Percentiles rank a stretch among this genome's conserved stretches.
Evolutionary conservation across 1,139 yeast species (phyloP).

Genomic region (Zygoascus meyerae): DNA sequence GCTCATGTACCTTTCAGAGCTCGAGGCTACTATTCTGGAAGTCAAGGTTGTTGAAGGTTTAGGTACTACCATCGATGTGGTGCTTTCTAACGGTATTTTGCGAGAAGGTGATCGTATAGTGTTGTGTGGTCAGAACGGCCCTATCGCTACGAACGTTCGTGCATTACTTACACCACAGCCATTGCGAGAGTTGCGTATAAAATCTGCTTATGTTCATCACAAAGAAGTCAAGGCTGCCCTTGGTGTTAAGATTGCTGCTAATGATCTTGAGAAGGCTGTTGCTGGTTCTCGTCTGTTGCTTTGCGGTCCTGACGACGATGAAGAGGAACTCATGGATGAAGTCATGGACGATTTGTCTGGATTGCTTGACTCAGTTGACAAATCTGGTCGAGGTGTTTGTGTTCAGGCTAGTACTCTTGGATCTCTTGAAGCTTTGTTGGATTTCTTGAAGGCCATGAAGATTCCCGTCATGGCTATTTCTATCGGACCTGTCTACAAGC

Average conservation of each 20-base stretch:
- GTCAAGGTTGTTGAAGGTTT: slow-evolving; percentile 98
- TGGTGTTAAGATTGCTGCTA: slow-evolving; percentile 98
- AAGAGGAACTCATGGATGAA: slow-evolving; percentile 95
- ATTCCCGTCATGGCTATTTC: slow-evolving; percentile 99
- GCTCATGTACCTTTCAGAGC: slow-evolving; percentile 88
- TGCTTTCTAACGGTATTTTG: slow-evolving; percentile 88
- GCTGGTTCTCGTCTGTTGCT: slow-evolving; percentile 96
- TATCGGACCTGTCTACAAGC: slow-evolving; percentile 93
- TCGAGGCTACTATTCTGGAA: slow-evolving; percentile 95
- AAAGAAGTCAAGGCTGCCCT: slow-evolving; percentile 98
- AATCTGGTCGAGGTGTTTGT: slow-evolving; percentile 91
- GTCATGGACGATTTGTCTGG: slow-evolving; percentile 99
- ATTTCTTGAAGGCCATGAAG: slow-evolving; percentile 96
- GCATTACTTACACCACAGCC: slow-evolving; percentile 98
- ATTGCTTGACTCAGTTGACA: slow-evolving; percentile 87
- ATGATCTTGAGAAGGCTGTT: slow-evolving; percentile 95
- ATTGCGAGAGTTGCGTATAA: slow-evolving; percentile 88
- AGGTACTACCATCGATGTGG: slow-evolving; percentile 97
- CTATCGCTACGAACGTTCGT: slow-evolving; percentile 94
- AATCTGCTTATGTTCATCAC: slow-evolving; percentile 90
- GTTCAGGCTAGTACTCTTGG: slow-evolving; percentile 99
- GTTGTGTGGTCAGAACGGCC: slow-evolving; percentile 96
- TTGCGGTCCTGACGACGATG: slow-evolving; percentile 96
- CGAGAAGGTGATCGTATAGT: slow-evolving; percentile 94
- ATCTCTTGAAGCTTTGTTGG: slow-evolving; percentile 92